These are phyloP conservation scores for Warburgia ugandensis DNA, from an alignment of 164 flowering plant species.

Conservation along the genomic window DNA sequence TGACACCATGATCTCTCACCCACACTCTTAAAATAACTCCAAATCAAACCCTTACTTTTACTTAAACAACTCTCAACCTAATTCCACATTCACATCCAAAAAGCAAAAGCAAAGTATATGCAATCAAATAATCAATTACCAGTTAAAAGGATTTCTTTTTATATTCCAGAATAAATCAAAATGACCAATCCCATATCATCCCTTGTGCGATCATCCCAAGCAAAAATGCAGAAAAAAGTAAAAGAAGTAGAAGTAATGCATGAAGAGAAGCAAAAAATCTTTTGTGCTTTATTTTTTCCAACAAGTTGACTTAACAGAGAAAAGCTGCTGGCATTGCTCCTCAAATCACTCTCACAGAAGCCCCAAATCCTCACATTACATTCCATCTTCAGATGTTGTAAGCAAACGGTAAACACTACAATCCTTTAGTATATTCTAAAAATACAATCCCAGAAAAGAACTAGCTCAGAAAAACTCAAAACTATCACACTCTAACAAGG, in stretches of 20 bases:
- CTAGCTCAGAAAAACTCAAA: background rate
- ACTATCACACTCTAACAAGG: no score
- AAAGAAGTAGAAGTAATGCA: background rate
- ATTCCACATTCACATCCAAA: background rate
- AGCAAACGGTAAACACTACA: background rate
- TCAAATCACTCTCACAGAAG: background rate
- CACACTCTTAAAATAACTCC: background rate
- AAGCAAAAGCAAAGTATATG: background rate
- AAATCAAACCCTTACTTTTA: background rate
- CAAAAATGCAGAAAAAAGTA: constrained; percentile 1
- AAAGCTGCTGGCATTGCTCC: constrained; percentile 7
- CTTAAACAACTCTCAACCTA: constrained; percentile 1
- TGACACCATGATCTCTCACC: constrained; percentile 18
- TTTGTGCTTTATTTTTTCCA: constrained; percentile 7
- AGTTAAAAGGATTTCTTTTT: background rate
- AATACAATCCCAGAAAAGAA: no score
- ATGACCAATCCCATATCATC: background rate
- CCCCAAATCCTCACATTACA: background rate
- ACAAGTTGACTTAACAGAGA: constrained; percentile 12
- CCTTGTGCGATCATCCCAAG: no score
- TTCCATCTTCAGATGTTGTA: background rate
- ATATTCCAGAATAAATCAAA: background rate
- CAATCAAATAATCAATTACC: background rate
- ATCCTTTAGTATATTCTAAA: background rate
- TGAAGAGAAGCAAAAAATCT: background rate